These are phyloP conservation scores for Colletotrichum orchidophilum DNA, from an alignment of 2,329 filamentous ascomycete genomes.

Conservation along the genomic window DNA sequence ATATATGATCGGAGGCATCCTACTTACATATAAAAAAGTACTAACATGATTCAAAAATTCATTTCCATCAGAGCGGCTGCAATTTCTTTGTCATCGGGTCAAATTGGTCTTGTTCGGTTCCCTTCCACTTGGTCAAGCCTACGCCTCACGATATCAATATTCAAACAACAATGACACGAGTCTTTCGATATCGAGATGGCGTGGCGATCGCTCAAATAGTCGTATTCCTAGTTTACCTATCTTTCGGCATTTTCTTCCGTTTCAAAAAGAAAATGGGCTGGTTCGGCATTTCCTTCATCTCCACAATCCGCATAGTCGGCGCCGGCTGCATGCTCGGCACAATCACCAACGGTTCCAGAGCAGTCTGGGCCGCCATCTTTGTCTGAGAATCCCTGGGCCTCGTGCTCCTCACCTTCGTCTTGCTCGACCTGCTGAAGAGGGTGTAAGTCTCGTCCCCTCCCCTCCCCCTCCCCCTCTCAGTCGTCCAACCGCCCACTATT, in stretches of 20 bases:
- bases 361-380: conserved; percentile 35
- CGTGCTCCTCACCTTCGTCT: conserved; percentile 29
- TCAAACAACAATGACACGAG: background rate
- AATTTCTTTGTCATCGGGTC: fast-evolving
- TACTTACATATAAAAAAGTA: background rate
- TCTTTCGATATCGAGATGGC: conserved; percentile 22
- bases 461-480: too few species aligned
- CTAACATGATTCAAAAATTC: background rate
- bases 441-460: conserved; percentile 1
- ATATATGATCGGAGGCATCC: background rate
- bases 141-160: background rate
- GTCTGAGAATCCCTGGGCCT: conserved; percentile 37
- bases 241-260: conserved; percentile 7
- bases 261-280: conserved; percentile 19
- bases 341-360: conserved; percentile 27
- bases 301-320: conserved; percentile 36
- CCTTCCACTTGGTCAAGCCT: background rate
- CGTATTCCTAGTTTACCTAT: conserved; percentile 2
- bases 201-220: conserved; percentile 26
- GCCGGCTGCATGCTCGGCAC: conserved; percentile 36
- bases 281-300: conserved; percentile 32
- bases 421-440: conserved; percentile 31
- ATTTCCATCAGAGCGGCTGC: too few species aligned
- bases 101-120: background rate
- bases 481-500: background rate